These are phyloP conservation scores for Poa pratensis DNA, from an alignment of 176 grass and related monocot genomes.

Conservation along the genomic window DNA sequence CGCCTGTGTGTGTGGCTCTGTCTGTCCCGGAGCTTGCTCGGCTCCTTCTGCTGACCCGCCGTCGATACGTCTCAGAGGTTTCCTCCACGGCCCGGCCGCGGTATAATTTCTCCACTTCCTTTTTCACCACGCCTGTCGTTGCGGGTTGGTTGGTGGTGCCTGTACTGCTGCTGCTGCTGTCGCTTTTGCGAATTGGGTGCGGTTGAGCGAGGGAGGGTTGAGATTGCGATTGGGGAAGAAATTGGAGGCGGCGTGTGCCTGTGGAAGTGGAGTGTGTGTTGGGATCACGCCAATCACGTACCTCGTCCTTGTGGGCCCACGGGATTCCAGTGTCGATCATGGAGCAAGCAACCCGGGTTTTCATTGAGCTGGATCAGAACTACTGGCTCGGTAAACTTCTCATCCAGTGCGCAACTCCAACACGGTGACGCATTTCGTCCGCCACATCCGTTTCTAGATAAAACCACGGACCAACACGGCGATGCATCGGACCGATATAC, in stretches of 20 bases:
- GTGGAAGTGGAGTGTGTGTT: neutral
- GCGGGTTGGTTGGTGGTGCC: neutral
- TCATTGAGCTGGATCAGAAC: too few relatives aligned
- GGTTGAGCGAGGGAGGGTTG: neutral
- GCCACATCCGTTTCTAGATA: too few relatives aligned
- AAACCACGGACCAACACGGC: too few relatives aligned
- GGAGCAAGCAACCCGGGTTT: too few relatives aligned
- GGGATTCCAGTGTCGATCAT: neutral
- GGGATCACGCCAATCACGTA: conserved; percentile 2
- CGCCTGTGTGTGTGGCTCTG: neutral
- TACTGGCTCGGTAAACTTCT: too few relatives aligned
- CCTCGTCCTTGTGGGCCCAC: neutral
- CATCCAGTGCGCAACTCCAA: too few relatives aligned
- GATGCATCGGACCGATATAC: too few relatives aligned
- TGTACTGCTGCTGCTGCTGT: neutral
- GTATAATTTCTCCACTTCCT: neutral
- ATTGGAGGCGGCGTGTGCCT: neutral
- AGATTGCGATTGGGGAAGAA: neutral
- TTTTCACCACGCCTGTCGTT: neutral
- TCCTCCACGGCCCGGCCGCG: neutral
- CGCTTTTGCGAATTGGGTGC: conserved; percentile 22
- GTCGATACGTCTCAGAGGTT: neutral
- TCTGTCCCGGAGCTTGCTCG: neutral
- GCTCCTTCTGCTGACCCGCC: neutral
- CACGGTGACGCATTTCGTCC: too few relatives aligned